Evolutionary conservation across 371 early-diverging fungal genomes (phyloP).

Genomic region (Apophysomyces ossiformis): DNA sequence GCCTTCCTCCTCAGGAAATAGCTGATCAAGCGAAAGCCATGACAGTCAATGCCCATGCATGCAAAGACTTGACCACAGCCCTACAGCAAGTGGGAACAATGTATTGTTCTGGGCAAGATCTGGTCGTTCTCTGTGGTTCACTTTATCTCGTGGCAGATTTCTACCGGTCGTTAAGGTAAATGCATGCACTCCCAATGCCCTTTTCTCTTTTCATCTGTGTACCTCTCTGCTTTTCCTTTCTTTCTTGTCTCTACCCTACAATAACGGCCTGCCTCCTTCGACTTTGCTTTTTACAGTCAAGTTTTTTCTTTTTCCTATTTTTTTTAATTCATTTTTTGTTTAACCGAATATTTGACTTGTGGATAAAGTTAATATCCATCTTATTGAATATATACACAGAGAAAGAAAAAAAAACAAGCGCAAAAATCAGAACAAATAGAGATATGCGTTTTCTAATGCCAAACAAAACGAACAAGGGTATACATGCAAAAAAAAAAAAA

Average conservation of each 20-base stretch:
- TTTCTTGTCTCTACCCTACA: neutral
- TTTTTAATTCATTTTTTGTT: too few species aligned
- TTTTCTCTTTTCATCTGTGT: neutral
- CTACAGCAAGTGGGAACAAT: slow-evolving; percentile 19
- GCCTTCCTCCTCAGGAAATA: slow-evolving; percentile 49
- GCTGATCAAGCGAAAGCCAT: slow-evolving; percentile 20
- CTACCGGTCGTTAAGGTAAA: slow-evolving; percentile 42
- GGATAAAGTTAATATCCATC: too few species aligned
- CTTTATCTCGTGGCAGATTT: slow-evolving; percentile 86
- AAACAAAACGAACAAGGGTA: too few species aligned
- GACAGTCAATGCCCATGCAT: slow-evolving; percentile 21
- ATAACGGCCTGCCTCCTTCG: neutral
- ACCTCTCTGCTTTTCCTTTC: neutral
- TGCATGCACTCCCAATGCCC: neutral
- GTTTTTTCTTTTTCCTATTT: neutral
- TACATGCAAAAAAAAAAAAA: too few species aligned
- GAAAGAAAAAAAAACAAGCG: neutral
- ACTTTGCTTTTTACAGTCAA: neutral
- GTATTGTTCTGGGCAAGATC: slow-evolving; percentile 26
- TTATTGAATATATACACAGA: neutral
- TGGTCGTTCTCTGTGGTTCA: slow-evolving; percentile 82
- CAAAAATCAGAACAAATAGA: too few species aligned
- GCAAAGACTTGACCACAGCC: slow-evolving; percentile 29
- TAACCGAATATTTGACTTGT: too few species aligned
- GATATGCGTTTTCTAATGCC: too few species aligned